Percentiles rank a stretch among this genome's conserved stretches.
Evolutionary conservation across 345 rosid species (phyloP).

Genomic region (Toxicodendron radicans): DNA sequence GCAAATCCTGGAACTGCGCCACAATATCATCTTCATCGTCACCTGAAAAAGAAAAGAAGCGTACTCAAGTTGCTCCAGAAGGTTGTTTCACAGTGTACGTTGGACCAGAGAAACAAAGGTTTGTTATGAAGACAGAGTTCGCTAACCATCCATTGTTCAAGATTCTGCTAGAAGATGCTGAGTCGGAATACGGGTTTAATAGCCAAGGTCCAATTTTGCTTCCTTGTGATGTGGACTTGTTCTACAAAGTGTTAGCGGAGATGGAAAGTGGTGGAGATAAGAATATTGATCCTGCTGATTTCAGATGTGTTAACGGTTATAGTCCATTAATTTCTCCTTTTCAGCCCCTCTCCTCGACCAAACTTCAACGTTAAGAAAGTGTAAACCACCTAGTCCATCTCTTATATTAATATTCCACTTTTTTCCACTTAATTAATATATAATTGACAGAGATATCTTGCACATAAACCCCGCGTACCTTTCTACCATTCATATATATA

Average conservation of each 20-base stretch:
- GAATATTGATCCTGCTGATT: conserved; percentile 14
- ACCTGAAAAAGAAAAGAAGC: conserved; percentile 9
- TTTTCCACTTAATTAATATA: too few species aligned
- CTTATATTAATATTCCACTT: too few species aligned
- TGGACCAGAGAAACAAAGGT: conserved; percentile 54
- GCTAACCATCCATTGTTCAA: conserved; percentile 73
- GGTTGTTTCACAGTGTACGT: conserved; percentile 81
- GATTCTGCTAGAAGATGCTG: conserved; percentile 76
- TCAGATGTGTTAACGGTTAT: conserved; percentile 20
- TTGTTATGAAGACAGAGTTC: conserved; percentile 49
- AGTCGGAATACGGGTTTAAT: conserved; percentile 55
- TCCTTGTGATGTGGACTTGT: conserved; percentile 73
- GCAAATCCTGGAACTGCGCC: conserved; percentile 49
- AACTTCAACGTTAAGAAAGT: conserved; percentile 12
- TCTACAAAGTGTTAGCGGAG: conserved; percentile 54
- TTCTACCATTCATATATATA: too few species aligned
- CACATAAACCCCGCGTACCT: too few species aligned
- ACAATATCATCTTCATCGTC: not conserved
- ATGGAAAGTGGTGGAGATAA: conserved; percentile 40
- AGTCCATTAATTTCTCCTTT: conserved; percentile 32
- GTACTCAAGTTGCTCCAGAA: conserved; percentile 35
- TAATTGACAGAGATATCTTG: too few species aligned
- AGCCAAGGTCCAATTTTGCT: conserved; percentile 66
- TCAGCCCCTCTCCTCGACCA: conserved; percentile 20
- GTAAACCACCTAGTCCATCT: too few species aligned